Evolutionary conservation across 495 filamentous ascomycete species (phyloP), one percentile per base, ranked within the genome.

Genomic region (Articulospora tetracladia): DNA sequence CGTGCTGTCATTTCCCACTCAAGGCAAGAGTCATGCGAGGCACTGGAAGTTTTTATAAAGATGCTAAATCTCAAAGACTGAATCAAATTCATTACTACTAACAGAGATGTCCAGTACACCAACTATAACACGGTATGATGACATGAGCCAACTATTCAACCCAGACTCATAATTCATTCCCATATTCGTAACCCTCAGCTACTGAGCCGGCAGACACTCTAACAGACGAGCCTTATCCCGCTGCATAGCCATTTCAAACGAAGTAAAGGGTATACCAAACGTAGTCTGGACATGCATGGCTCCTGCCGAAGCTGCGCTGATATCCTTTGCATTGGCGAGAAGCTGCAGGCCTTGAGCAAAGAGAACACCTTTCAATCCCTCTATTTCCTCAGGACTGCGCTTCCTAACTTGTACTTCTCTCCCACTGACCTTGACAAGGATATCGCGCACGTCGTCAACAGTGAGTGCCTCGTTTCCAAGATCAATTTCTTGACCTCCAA

Each of bases 401-500:
- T 55, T 55, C 50, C 54, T 54, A 11, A 36, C 26, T 26, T 0
- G 26, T 6, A 67, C 62, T 17, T 66, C 56, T 47, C 55, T 68
- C 19, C 66, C 63, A 25, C 44, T 66, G 27, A 68, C 59, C 32
- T 59, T 66, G 54, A 54, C 59, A 13, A 68, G 59, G 59, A 62
- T 46, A 19, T 68, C 58, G 52, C 59, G 56, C 1, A 79, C 53
- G 8, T 74, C 66, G 12, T 74, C 67, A 8, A 75, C 58, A 2
- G 60, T 65, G 60, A 77, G 34, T 51, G 73, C 60, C 47, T 79
- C 71, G 6, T 72, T 73, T 17, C 64, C 72, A 23, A 80, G 53
- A 24, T 71, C 72, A 19, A 82, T 68, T n/a, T 71, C 73, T 53
- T 75, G 59, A 3, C 68, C 59, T 36, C 68, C 49, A 41, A 76